phyloP scores from a whole-genome alignment of 2,329 filamentous ascomycete genomes.

The Orbilia javanica region DNA sequence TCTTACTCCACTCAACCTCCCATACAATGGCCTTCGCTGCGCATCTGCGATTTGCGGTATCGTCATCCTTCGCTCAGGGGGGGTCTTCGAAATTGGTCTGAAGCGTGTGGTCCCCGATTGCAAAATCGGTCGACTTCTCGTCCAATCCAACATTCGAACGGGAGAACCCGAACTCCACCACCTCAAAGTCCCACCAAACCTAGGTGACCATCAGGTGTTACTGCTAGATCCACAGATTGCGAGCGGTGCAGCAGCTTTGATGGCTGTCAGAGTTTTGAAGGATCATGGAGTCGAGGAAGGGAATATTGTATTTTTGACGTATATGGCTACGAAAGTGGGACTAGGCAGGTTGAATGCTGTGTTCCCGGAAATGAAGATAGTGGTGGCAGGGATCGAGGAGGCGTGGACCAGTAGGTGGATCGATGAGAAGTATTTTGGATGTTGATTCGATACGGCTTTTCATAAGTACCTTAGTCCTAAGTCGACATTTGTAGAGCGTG shows the following conservation, averaged over 20 bases:
- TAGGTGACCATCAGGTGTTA: constrained; percentile 80
- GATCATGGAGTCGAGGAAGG: constrained; percentile 90
- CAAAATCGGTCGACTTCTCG: constrained; percentile 86
- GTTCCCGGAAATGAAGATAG: constrained; percentile 86
- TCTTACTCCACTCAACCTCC: constrained; percentile 76
- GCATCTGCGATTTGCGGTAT: constrained; percentile 85
- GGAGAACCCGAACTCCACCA: constrained; percentile 95
- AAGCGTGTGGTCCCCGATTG: constrained; percentile 93
- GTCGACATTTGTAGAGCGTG: not conserved
- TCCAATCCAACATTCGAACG: constrained; percentile 86
- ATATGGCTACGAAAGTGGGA: constrained; percentile 85
- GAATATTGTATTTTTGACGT: constrained; percentile 91
- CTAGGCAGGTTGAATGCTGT: constrained; percentile 87
- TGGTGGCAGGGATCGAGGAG: constrained; percentile 84
- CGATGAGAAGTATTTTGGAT: constrained; percentile 62
- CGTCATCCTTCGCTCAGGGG: constrained; percentile 87
- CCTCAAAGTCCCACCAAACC: constrained; percentile 80
- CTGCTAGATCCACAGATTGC: constrained; percentile 95
- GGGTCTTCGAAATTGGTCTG: constrained; percentile 86
- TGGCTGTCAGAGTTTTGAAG: constrained; percentile 95
- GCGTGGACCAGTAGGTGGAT: constrained; percentile 83
- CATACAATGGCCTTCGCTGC: constrained; percentile 78
- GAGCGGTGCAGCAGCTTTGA: constrained; percentile 84
- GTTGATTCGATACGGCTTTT: constrained; percentile 46
- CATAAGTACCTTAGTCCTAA: not conserved